These are phyloP conservation scores for Plasmodium fragile DNA, from an alignment of 169 alveolate species.

Conservation along the genomic window DNA sequence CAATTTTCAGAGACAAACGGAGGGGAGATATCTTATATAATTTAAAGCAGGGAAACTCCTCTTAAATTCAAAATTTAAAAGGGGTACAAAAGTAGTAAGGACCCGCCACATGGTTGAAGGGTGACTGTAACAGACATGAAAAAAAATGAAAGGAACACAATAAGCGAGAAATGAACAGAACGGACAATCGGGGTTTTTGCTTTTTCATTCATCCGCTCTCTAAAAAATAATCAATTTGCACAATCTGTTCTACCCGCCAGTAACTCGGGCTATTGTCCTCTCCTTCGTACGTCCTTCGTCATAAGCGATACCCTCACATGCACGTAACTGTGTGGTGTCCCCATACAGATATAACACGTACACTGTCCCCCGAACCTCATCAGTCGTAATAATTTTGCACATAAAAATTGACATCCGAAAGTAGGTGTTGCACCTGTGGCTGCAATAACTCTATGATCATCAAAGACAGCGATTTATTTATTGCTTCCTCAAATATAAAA, in stretches of 20 bases:
- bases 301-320: background rate
- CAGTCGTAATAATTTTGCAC: constrained; percentile 67
- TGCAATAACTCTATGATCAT: constrained; percentile 58
- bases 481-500: constrained; percentile 55
- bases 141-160: background rate
- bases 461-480: constrained; percentile 59
- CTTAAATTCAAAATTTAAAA: constrained; percentile 15
- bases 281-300: background rate
- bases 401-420: constrained; percentile 69
- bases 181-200: background rate
- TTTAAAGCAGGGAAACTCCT: constrained; percentile 25
- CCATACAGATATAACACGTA: background rate
- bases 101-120: background rate
- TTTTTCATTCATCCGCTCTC: background rate
- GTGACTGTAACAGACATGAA: background rate
- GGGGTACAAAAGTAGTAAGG: background rate
- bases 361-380: background rate
- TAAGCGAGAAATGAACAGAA: background rate
- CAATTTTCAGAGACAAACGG: background rate
- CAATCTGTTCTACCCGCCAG: background rate
- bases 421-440: constrained; percentile 65
- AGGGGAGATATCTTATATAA: background rate
- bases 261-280: background rate
- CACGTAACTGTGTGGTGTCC: background rate
- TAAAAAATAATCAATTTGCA: too few relatives aligned